Evolutionary conservation across 140 eudicot genomes (phyloP).

Genomic region (Cichorium intybus): DNA sequence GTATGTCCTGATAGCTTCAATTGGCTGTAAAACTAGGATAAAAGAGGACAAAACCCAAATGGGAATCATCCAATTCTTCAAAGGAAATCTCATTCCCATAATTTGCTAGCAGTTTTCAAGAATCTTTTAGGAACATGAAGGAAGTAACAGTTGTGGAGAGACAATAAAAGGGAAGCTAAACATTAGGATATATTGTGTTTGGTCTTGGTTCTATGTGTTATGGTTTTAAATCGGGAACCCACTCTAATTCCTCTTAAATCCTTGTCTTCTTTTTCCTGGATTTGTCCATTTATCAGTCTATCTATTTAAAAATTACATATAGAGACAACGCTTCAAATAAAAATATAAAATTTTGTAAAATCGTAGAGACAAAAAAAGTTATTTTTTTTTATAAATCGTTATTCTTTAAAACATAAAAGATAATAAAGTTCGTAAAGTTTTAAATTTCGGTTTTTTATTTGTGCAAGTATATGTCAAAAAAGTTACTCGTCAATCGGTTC

Average conservation of each 20-base stretch:
- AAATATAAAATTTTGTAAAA: no score
- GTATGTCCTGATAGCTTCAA: conserved; percentile 37
- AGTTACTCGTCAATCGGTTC: no score
- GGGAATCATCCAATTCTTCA: conserved; percentile 36
- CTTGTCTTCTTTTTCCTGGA: conserved; percentile 14
- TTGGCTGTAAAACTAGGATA: conserved; percentile 23
- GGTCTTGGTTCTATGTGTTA: conserved; percentile 12
- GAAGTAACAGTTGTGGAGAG: conserved; percentile 12
- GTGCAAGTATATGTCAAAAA: no score
- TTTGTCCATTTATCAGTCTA: conserved; percentile 12
- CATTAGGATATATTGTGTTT: conserved; percentile 24
- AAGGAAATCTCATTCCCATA: conserved; percentile 29
- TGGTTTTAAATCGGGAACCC: conserved; percentile 5
- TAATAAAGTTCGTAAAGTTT: no score
- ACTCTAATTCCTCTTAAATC: not conserved
- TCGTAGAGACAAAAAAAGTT: no score
- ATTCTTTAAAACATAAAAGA: no score
- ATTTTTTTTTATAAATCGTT: no score
- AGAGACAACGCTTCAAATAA: no score
- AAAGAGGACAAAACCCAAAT: conserved; percentile 44
- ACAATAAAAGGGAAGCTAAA: not conserved
- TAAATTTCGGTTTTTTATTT: no score
- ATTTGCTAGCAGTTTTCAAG: not conserved
- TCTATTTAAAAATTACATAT: no score
- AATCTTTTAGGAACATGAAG: not conserved